These are phyloP conservation scores for Pythium rishiriense DNA, from an alignment of 352 stramenopile genomes.

Conservation along the genomic window DNA sequence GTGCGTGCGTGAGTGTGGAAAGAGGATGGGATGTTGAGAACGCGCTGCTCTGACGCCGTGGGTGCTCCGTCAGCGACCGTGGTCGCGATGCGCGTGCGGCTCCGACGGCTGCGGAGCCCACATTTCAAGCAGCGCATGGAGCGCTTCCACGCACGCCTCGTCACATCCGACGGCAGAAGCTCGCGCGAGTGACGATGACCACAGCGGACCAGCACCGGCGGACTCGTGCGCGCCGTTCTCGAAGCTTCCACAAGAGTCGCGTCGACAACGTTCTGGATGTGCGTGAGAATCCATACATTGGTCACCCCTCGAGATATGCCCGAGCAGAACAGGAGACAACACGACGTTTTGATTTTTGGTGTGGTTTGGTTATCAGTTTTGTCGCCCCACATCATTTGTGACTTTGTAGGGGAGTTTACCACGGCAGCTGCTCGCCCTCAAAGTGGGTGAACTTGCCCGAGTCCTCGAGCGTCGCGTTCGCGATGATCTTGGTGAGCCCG, in stretches of 20 bases:
- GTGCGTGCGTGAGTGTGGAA: neutral
- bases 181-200: neutral
- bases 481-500: constrained; percentile 54
- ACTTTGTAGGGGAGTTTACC: constrained; percentile 42
- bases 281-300: no score
- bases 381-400: no score
- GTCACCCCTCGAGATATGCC: no score
- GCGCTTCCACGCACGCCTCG: constrained; percentile 7
- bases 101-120: constrained; percentile 15
- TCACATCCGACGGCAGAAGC: neutral
- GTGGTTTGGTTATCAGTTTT: no score
- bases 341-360: no score
- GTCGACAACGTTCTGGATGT: no score
- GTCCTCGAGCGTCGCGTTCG: constrained; percentile 50
- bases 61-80: neutral
- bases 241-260: no score
- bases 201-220: no score
- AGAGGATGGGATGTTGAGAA: no score
- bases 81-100: constrained; percentile 8
- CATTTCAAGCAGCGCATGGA: constrained; percentile 19
- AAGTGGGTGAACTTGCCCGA: constrained; percentile 55
- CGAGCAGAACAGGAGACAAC: no score
- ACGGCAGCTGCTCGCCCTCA: constrained; percentile 53
- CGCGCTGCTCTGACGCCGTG: no score
- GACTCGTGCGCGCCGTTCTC: no score